Conservation (phyloP, 2,329 filamentous ascomycete genomes). For the Monosporascus sp. region DNA sequence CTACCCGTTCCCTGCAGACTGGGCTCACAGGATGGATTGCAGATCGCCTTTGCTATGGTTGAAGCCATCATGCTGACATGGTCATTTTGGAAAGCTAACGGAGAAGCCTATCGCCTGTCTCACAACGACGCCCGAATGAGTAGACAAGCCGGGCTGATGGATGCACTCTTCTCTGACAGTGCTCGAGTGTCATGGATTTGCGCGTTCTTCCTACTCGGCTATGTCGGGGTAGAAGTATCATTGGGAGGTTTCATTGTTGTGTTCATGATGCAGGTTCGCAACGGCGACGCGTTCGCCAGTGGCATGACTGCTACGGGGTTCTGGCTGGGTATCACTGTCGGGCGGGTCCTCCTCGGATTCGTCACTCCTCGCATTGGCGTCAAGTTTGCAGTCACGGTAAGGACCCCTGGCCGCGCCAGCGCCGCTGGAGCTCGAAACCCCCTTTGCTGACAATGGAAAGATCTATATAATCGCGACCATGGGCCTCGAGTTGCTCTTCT, state of each 20-base stretch:
- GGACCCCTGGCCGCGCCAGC: neutral
- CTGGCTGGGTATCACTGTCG: conserved; percentile 74
- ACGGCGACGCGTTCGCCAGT: conserved; percentile 61
- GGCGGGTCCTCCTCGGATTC: conserved; percentile 66
- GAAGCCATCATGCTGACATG: conserved; percentile 44
- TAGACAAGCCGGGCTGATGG: conserved; percentile 26
- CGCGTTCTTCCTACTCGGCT: conserved; percentile 66
- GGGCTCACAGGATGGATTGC: neutral
- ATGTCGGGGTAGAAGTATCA: conserved; percentile 71
- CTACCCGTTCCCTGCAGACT: no score
- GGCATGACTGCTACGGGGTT: conserved; percentile 76
- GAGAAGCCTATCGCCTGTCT: conserved; percentile 44
- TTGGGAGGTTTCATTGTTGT: conserved; percentile 79
- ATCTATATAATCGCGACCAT: conserved; percentile 62
- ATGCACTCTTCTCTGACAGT: conserved; percentile 35
- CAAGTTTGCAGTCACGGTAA: conserved; percentile 51
- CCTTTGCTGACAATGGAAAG: conserved; percentile 8
- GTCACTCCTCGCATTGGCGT: conserved; percentile 68
- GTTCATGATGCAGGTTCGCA: conserved; percentile 73
- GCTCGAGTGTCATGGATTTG: conserved; percentile 61
- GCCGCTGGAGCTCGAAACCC: no score
- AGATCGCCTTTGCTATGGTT: conserved; percentile 48
- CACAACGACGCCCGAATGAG: conserved; percentile 16
- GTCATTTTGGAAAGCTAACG: conserved; percentile 57
- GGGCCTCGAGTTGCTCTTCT: conserved; percentile 67